Percentiles rank a stretch among this genome's conserved stretches.
Evolutionary conservation across 768 basidiomycete genomes (phyloP).

Genomic region (Xerocomellus chrysenteron): DNA sequence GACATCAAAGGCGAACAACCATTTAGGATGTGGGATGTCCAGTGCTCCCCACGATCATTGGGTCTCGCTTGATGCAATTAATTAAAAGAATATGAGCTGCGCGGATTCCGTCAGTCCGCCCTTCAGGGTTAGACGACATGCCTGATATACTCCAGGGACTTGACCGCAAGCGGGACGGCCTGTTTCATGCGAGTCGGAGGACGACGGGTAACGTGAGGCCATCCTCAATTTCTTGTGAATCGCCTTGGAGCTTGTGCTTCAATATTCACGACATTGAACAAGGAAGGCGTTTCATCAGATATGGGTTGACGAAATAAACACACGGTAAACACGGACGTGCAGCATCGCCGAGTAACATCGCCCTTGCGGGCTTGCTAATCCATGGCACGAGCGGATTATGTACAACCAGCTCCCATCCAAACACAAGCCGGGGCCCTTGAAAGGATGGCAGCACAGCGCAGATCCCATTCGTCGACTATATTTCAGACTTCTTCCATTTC

Average conservation of each 20-base stretch:
- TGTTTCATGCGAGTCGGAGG: not conserved
- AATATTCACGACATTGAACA: not conserved
- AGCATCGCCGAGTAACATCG: not conserved
- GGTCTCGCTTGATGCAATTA: not conserved
- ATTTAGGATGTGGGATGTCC: no score
- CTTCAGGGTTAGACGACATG: not conserved
- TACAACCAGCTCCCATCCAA: not conserved
- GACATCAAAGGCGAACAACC: no score
- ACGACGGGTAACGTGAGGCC: not conserved
- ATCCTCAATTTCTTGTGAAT: no score
- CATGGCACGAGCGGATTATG: not conserved
- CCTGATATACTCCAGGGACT: not conserved
- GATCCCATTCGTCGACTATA: not conserved
- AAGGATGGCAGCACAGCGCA: not conserved
- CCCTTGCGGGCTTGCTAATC: not conserved
- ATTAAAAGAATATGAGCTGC: not conserved
- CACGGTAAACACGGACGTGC: no score
- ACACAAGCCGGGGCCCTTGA: no score
- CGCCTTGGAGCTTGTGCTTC: no score
- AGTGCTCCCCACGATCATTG: slow-evolving; percentile 6
- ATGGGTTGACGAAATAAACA: not conserved
- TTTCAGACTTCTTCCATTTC: not conserved
- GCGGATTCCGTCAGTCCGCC: not conserved
- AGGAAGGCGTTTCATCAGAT: not conserved
- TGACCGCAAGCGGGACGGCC: not conserved